Evolutionary conservation across 345 rosid species (phyloP), one percentile per base, ranked within the genome.

Genomic region (Syzygium oleosum): DNA sequence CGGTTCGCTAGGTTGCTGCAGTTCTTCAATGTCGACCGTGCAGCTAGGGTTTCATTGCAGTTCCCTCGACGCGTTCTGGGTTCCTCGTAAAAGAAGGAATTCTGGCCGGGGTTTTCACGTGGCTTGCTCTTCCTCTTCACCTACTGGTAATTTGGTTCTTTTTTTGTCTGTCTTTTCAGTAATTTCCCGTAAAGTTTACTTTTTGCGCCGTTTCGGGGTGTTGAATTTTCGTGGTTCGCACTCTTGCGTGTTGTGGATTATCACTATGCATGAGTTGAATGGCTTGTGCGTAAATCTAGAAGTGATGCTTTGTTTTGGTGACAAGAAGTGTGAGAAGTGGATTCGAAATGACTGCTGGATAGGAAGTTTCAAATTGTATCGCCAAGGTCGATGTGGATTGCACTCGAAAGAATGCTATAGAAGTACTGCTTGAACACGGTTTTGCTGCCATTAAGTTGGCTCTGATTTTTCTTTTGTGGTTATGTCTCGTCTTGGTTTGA

Each of bases 81-180:
- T 87, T 88, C 86, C 92, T 84, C 89, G 88, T 19, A 88, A n/a
- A 83, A 87, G 86, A 77, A 88, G 88, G 25, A 86, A 61, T 84
- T 68, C 90, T 89, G 78, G 68, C 73, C 88, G 73, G 54, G 92
- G 85, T 87, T 85, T 93, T 84, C 41, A 85, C 19, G 85, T 93
- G 3, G 87, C 94, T 83, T 93, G 94, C 91, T 94, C 96, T 85
- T 91, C 95, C 77, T 88, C 94, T 25, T 14, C 85, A 3, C 43
- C 87, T 22, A 83, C 87, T 77, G 87, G 92, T 41, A 89, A 89
- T 55, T 61, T 19, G 38, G 29, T 38, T 52, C 73, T 29, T 51
- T 65, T 31, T 19, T 10, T 55, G 12, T 2, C 10, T 51, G 12
- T 55, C 38, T 54, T 68, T 90, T 89, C 56, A 58, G 5, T 68